A percentile compares a stretch with the other conserved stretches of the same genome.
Evolutionary conservation across 257 asterid species (phyloP).

Genomic region (Fraxinus excelsior): DNA sequence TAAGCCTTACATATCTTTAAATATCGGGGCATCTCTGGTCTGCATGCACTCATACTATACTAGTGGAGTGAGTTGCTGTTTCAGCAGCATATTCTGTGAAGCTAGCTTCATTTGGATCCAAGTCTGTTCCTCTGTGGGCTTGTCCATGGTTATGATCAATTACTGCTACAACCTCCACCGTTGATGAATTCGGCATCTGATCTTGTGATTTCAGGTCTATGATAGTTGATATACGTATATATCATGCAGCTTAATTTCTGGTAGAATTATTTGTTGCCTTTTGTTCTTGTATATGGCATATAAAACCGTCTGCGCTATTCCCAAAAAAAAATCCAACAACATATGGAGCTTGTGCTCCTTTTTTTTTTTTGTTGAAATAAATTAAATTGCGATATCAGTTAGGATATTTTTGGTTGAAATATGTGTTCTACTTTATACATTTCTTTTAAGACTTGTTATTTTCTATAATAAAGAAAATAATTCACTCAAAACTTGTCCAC

Average conservation of each 20-base stretch:
- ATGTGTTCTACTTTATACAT: too few relatives aligned
- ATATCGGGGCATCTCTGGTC: too few relatives aligned
- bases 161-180: not conserved
- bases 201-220: not conserved
- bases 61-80: not conserved
- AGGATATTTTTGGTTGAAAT: too few relatives aligned
- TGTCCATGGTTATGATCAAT: not conserved
- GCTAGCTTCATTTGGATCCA: not conserved
- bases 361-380: too few relatives aligned
- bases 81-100: not conserved
- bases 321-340: constrained; percentile 43
- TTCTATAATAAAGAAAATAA: too few relatives aligned
- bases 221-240: not conserved
- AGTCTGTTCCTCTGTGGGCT: not conserved
- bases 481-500: too few relatives aligned
- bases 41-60: too few relatives aligned
- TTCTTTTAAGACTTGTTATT: too few relatives aligned
- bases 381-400: too few relatives aligned
- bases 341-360: constrained; percentile 43
- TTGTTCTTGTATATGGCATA: constrained; percentile 39
- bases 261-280: constrained; percentile 10
- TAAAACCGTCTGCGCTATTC: constrained; percentile 37
- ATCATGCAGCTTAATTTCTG: not conserved
- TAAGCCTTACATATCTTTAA: too few relatives aligned
- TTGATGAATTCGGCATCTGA: not conserved